These are phyloP conservation scores for Ophiocordyceps robertsii DNA, from an alignment of 2,329 filamentous ascomycete genomes.

Conservation along the genomic window DNA sequence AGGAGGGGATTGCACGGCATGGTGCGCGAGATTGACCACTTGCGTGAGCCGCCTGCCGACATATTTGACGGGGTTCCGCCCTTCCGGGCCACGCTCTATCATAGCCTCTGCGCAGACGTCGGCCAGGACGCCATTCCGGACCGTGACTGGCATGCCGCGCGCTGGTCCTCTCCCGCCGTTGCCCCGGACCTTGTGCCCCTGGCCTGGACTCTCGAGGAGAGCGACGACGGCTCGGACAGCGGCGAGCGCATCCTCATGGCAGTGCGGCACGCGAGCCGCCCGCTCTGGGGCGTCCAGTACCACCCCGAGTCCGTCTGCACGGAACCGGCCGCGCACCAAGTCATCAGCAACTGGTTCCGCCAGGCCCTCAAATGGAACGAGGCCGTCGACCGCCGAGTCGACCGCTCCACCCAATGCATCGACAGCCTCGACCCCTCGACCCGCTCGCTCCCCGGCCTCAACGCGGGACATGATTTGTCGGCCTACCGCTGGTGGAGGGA, in stretches of 20 bases:
- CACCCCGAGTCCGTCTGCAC: constrained; percentile 86
- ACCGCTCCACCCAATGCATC: constrained; percentile 1
- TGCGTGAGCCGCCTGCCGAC: constrained; percentile 22
- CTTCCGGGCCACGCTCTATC: constrained; percentile 65
- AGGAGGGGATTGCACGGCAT: constrained; percentile 71
- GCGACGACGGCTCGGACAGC: constrained; percentile 16
- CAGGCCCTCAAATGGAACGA: constrained; percentile 49
- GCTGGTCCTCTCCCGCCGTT: constrained; percentile 23
- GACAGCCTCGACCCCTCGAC: constrained; percentile 10
- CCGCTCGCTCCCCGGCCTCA: constrained; percentile 2
- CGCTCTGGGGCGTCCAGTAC: constrained; percentile 82
- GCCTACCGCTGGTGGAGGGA: constrained; percentile 11
- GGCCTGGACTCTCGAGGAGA: constrained; percentile 45
- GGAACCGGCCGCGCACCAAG: constrained; percentile 45
- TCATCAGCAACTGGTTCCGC: constrained; percentile 66
- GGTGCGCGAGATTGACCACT: constrained; percentile 53
- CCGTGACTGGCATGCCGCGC: constrained; percentile 20
- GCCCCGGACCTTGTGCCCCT: constrained; percentile 38
- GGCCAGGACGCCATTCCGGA: constrained; percentile 29
- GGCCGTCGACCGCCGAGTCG: constrained; percentile 7
- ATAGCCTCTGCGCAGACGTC: constrained; percentile 45
- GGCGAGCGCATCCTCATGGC: constrained; percentile 59
- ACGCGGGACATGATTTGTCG: constrained; percentile 8
- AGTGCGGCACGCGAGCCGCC: constrained; percentile 50
- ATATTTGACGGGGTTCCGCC: constrained; percentile 50